Percentiles rank a stretch among this genome's conserved stretches.
These are phyloP conservation scores for Jatropha curcas DNA, from an alignment of 345 rosid species.

Conservation along the genomic window DNA sequence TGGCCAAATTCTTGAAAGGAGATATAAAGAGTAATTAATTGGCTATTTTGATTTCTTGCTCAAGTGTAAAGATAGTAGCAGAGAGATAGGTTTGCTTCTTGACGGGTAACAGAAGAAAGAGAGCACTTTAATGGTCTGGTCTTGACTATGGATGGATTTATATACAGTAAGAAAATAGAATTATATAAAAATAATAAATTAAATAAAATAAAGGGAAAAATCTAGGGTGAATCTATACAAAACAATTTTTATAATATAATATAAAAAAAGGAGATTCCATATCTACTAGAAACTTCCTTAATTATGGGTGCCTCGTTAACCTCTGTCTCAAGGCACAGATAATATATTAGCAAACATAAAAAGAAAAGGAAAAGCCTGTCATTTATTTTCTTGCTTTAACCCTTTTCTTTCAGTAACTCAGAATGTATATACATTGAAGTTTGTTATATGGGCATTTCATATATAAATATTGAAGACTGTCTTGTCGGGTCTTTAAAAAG, in stretches of 20 bases:
- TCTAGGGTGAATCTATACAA: background rate
- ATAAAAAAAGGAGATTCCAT: slow-evolving; percentile 4
- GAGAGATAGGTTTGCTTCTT: too few relatives aligned
- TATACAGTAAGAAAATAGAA: slow-evolving; percentile 17
- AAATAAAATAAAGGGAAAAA: background rate
- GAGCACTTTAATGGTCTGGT: background rate
- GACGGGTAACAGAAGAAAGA: background rate
- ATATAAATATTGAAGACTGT: too few relatives aligned
- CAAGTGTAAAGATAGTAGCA: too few relatives aligned
- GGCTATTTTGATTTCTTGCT: too few relatives aligned
- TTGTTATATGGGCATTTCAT: too few relatives aligned
- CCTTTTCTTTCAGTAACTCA: too few relatives aligned
- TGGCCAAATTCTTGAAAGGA: background rate
- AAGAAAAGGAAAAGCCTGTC: background rate
- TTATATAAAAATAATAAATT: background rate
- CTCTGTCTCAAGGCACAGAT: too few relatives aligned
- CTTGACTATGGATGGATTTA: slow-evolving; percentile 3
- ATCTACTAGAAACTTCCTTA: slow-evolving; percentile 28
- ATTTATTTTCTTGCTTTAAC: background rate
- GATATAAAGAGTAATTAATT: background rate
- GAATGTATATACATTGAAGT: too few relatives aligned
- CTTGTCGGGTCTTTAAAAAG: too few relatives aligned
- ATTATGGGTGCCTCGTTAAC: slow-evolving; percentile 9
- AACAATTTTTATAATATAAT: too few relatives aligned
- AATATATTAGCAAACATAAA: slow-evolving; percentile 15